A percentile compares a stretch with the other conserved stretches of the same genome.
phyloP scores from a whole-genome alignment of 1,284 basidiomycete genomes.

The Tylopilus orsonianus region DNA sequence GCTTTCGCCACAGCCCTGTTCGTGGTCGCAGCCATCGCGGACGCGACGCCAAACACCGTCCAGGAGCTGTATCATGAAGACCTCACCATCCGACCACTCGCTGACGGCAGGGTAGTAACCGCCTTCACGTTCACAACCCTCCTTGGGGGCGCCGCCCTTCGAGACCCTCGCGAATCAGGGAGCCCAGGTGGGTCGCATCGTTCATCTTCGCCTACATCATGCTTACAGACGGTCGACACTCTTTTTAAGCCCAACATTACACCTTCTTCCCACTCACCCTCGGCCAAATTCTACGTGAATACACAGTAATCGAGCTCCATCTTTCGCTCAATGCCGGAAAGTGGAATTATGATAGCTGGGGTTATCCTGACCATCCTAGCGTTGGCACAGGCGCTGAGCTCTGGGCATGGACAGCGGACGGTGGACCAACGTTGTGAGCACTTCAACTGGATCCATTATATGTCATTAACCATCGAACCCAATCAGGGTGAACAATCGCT shows the following conservation, averaged over 20 bases:
- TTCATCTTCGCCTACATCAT: not conserved
- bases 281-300: constrained; percentile 82
- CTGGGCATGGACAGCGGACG: constrained; percentile 84
- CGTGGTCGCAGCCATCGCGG: constrained; percentile 5
- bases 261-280: constrained; percentile 82
- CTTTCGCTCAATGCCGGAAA: constrained; percentile 86
- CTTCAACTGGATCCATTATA: not conserved
- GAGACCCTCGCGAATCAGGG: constrained; percentile 50
- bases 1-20: constrained; percentile 14
- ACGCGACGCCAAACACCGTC: not conserved
- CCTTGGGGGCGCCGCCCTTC: constrained; percentile 51
- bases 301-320: constrained; percentile 84
- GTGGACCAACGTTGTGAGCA: constrained; percentile 49
- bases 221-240: constrained; percentile 2
- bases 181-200: constrained; percentile 40
- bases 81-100: constrained; percentile 71
- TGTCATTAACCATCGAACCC: not conserved
- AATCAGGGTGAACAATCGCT: constrained; percentile 68
- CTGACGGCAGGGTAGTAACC: constrained; percentile 82
- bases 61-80: constrained; percentile 65
- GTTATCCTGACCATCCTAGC: constrained; percentile 72
- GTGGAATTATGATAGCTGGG: constrained; percentile 90
- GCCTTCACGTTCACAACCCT: constrained; percentile 82
- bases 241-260: constrained; percentile 69
- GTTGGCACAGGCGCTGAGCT: constrained; percentile 87